Evolutionary conservation across 202 grass and related monocot species (phyloP), one percentile per base, ranked within the genome.

Genomic region (Zizania palustris): DNA sequence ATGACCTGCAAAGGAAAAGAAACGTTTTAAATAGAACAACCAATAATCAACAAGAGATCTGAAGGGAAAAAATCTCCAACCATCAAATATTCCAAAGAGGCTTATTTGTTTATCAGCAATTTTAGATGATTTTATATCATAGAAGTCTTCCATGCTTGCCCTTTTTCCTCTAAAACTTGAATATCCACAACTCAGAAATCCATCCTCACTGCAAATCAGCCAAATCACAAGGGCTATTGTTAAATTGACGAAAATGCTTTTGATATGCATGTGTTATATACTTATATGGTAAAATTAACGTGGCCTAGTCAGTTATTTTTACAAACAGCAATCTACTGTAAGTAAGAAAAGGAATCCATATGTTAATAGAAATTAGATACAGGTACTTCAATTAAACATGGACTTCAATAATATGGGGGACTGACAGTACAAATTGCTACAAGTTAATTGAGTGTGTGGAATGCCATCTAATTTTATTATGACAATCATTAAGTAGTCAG

Each of bases 81-180:
- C 95, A 72, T 98, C 95, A 88, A 98, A 98, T 83, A 98, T 95
- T 80, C 95, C 95, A 41, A 98, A 98, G 82, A 98, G 89, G 71
- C 46, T 86, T 77, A 98, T 90, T 65, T 89, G 80, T 81, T 90
- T 85, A 69, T 93, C 89, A 82, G 83, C 89, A 44, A 95, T 90
- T 85, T 85, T 85, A 34, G 85, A 90, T 73, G 85, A 92, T 86
- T 98, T 98, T 80, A 91, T 87, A 84, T 98, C 95, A 90, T 85
- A 94, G 62, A 90, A 95, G 86, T 98, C 95, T 73, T 98, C 95
- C 95, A 98, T 98, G 82, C 70, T 95, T 79, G 91, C 95, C 78
- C 91, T 95, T 86, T 87, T 95, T 79, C 95, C 91, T 85, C 87
- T 87, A 85, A 98, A 98, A 85, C 95, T 98, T 58, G 91, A 89